These are phyloP conservation scores for Fusarium xylarioides DNA, from an alignment of 2,329 filamentous ascomycete species.

Conservation along the genomic window DNA sequence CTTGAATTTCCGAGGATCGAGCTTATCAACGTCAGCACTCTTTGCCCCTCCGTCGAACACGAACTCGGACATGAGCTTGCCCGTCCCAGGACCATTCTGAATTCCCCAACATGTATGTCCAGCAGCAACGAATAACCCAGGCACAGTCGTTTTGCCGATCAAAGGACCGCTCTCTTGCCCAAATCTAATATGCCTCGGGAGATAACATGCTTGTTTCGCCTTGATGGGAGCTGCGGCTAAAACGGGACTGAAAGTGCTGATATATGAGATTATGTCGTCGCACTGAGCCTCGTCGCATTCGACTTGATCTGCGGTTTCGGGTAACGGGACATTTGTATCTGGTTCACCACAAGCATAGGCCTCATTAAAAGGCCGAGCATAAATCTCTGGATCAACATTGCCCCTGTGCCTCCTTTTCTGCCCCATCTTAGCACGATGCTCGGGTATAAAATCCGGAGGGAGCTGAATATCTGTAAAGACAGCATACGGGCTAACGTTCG, in stretches of 20 bases:
- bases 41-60: constrained; percentile 76
- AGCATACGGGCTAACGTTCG: constrained; percentile 75
- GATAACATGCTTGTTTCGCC: constrained; percentile 88
- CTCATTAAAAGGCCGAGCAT: constrained; percentile 86
- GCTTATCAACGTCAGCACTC: constrained; percentile 71
- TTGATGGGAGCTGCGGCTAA: constrained; percentile 75
- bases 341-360: constrained; percentile 96
- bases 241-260: constrained; percentile 70
- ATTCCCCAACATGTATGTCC: constrained; percentile 99
- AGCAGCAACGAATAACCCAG: constrained; percentile 81
- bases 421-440: constrained; percentile 57
- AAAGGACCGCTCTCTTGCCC: constrained; percentile 75
- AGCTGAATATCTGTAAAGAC: constrained; percentile 88
- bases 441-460: constrained; percentile 68
- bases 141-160: constrained; percentile 77
- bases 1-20: constrained; percentile 74
- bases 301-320: constrained; percentile 78
- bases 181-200: constrained; percentile 76
- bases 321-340: constrained; percentile 78
- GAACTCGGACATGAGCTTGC: constrained; percentile 81
- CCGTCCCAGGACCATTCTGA: constrained; percentile 91
- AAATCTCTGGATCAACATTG: constrained; percentile 88
- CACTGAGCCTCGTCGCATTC: constrained; percentile 78
- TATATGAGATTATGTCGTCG: constrained; percentile 85
- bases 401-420: constrained; percentile 65